phyloP scores from a whole-genome alignment of 768 basidiomycete genomes.

The Daedaleopsis sinensis region DNA sequence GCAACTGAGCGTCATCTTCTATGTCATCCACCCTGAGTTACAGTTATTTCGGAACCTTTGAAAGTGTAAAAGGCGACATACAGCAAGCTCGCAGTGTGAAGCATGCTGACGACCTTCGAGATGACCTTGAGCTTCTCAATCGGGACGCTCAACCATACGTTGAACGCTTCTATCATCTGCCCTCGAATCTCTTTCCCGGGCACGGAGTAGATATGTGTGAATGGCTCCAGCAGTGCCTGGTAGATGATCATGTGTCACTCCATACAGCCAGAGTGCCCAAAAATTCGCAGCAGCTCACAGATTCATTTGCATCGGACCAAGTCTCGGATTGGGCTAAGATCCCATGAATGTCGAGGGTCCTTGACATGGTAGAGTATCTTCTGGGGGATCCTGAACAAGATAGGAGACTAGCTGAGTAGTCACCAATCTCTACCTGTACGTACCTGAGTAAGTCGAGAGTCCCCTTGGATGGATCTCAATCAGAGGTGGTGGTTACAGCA shows the following conservation, averaged over 20 bases:
- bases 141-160: slow-evolving; percentile 87
- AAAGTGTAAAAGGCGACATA: slow-evolving; percentile 37
- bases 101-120: slow-evolving; percentile 84
- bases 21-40: slow-evolving; percentile 85
- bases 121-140: slow-evolving; percentile 71
- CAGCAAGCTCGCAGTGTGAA: slow-evolving; percentile 94
- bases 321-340: slow-evolving; percentile 16
- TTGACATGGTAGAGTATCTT: background rate
- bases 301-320: slow-evolving; percentile 28
- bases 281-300: slow-evolving; percentile 10
- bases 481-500: too few species aligned
- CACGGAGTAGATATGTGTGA: slow-evolving; percentile 76
- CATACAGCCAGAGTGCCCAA: too few species aligned
- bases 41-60: background rate
- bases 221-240: slow-evolving; percentile 81
- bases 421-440: too few species aligned
- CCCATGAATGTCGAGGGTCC: slow-evolving; percentile 8
- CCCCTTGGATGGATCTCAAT: too few species aligned
- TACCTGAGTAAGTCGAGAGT: too few species aligned
- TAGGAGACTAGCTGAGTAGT: background rate
- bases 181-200: slow-evolving; percentile 94
- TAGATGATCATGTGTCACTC: background rate
- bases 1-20: slow-evolving; percentile 86
- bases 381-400: too few species aligned
- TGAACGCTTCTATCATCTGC: slow-evolving; percentile 90